A percentile compares a stretch with the other conserved stretches of the same genome.
phyloP scores from a whole-genome alignment of 2,329 filamentous ascomycete genomes.

The Tolypocladium guangdongense region DNA sequence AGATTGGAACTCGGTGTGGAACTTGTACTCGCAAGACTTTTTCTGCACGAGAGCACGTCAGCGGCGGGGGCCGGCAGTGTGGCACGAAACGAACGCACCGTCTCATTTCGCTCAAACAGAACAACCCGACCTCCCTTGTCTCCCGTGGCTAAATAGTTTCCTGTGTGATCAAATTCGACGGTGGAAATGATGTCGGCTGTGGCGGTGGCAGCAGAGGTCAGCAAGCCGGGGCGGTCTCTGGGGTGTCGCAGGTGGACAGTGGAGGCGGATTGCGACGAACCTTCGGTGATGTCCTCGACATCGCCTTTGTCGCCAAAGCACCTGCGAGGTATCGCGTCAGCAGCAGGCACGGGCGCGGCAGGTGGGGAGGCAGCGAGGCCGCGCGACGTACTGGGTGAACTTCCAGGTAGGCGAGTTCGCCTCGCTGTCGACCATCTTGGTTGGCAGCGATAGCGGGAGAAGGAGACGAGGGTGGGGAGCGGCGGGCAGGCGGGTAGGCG shows the following conservation, averaged over 20 bases:
- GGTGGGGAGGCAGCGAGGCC: neutral
- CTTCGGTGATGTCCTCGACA: slow-evolving; percentile 97
- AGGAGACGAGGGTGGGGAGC: slow-evolving; percentile 10
- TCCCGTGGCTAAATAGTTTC: slow-evolving; percentile 82
- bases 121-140: slow-evolving; percentile 82
- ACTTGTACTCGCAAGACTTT: slow-evolving; percentile 99
- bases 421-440: slow-evolving; percentile 94
- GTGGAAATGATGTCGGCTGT: slow-evolving; percentile 84
- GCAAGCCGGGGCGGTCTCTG: slow-evolving; percentile 5
- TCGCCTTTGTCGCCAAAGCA: slow-evolving; percentile 99
- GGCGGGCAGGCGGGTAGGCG: neutral
- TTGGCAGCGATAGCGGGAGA: slow-evolving; percentile 20
- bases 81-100: slow-evolving; percentile 43
- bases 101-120: slow-evolving; percentile 88
- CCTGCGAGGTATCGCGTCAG: slow-evolving; percentile 36
- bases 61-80: neutral
- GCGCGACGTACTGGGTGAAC: slow-evolving; percentile 82
- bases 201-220: slow-evolving; percentile 11
- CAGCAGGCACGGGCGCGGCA: slow-evolving; percentile 6
- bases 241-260: neutral
- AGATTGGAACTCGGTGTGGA: slow-evolving; percentile 98
- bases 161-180: slow-evolving; percentile 82
- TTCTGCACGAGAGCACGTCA: slow-evolving; percentile 47
- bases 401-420: slow-evolving; percentile 95
- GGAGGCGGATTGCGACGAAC: slow-evolving; percentile 32